phyloP scores from a whole-genome alignment of 2,329 filamentous ascomycete species.

The Microascus cirrosus region DNA sequence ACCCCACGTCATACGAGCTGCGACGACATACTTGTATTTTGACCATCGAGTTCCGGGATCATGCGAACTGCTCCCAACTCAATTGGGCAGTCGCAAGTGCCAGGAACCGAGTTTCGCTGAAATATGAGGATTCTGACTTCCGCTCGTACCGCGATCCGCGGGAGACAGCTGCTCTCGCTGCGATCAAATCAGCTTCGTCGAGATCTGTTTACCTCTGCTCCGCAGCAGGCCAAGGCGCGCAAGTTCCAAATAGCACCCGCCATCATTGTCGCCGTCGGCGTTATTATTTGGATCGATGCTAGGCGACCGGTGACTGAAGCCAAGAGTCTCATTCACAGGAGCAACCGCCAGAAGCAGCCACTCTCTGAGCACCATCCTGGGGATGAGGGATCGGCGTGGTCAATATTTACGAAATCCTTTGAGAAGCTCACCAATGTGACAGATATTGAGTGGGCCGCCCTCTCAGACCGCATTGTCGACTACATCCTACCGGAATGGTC shows the following conservation, averaged over 20 bases:
- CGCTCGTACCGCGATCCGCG: background rate
- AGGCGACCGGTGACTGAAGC: background rate
- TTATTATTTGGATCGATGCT: background rate
- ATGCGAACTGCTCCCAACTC: background rate
- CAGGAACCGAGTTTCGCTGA: background rate
- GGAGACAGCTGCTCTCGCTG: background rate
- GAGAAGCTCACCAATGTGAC: conserved; percentile 42
- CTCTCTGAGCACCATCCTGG: background rate
- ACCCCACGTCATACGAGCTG: background rate
- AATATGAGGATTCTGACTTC: background rate
- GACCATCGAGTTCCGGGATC: background rate
- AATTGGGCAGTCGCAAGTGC: background rate
- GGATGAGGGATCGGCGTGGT: conserved; percentile 27
- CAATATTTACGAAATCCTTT: conserved; percentile 32
- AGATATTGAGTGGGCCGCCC: conserved; percentile 40
- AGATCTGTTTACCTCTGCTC: background rate
- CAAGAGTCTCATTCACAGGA: background rate
- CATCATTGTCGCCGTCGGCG: background rate
- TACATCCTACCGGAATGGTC: conserved; percentile 77
- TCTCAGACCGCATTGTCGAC: conserved; percentile 52
- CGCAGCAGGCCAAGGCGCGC: background rate
- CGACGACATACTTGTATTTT: background rate
- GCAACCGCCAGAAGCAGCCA: background rate
- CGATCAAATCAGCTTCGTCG: background rate
- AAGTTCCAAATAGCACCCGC: background rate